Evolutionary conservation across 2,329 filamentous ascomycete genomes (phyloP).

Genomic region (Lojkania enalia): DNA sequence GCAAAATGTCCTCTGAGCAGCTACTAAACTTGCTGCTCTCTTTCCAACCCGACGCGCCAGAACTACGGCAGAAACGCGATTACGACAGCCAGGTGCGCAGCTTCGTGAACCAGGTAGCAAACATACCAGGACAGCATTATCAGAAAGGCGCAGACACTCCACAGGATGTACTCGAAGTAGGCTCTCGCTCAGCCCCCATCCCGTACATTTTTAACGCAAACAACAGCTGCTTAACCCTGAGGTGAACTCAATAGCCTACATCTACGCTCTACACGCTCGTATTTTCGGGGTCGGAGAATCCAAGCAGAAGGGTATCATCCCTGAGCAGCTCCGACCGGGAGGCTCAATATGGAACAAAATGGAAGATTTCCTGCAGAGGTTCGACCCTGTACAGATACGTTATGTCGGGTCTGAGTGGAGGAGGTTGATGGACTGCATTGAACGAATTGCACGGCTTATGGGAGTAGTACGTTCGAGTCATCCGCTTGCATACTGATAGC

Average conservation of each 20-base stretch:
- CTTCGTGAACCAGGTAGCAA: constrained; percentile 41
- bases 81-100: constrained; percentile 44
- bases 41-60: constrained; percentile 41
- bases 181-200: background rate
- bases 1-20: constrained; percentile 41
- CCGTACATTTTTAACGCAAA: constrained; percentile 15
- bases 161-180: constrained; percentile 46
- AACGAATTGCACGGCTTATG: constrained; percentile 35
- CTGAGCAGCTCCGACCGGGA: constrained; percentile 49
- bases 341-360: constrained; percentile 55
- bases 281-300: constrained; percentile 45
- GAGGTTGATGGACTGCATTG: constrained; percentile 48
- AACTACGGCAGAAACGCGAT: constrained; percentile 40
- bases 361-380: constrained; percentile 52
- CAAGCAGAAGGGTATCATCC: constrained; percentile 36
- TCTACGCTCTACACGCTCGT: constrained; percentile 57
- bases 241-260: constrained; percentile 62
- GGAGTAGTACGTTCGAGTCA: constrained; percentile 32
- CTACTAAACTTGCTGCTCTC: constrained; percentile 30
- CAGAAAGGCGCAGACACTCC: constrained; percentile 43
- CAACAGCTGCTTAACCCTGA: constrained; percentile 57
- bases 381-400: constrained; percentile 59
- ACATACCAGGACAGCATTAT: constrained; percentile 37
- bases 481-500: background rate
- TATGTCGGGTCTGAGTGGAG: constrained; percentile 56